Evolutionary conservation across 805 yeast species (phyloP).

Genomic region (Blastobotrys peoriensis): DNA sequence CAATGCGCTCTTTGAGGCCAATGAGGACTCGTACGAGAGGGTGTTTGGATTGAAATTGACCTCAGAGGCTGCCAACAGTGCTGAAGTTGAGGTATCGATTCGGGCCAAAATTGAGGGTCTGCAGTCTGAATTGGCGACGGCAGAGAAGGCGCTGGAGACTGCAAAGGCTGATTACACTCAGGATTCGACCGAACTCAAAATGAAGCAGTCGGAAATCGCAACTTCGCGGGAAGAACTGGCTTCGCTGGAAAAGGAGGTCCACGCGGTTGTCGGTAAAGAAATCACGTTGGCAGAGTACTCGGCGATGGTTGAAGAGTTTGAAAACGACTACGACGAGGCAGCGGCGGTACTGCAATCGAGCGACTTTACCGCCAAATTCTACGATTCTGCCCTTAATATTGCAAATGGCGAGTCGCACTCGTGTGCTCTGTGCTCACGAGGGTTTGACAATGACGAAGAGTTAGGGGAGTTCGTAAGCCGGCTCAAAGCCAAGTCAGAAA

Average conservation of each 20-base stretch:
- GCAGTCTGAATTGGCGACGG: slow-evolving; percentile 17
- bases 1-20: slow-evolving; percentile 26
- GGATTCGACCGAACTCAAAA: slow-evolving; percentile 44
- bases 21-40: slow-evolving; percentile 22
- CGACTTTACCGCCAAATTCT: not conserved
- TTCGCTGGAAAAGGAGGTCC: not conserved
- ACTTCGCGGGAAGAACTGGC: not conserved
- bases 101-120: slow-evolving; percentile 18
- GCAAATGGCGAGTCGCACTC: slow-evolving; percentile 35
- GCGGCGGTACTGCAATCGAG: not conserved
- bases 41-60: slow-evolving; percentile 17
- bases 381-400: not conserved
- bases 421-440: slow-evolving; percentile 70
- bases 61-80: slow-evolving; percentile 17
- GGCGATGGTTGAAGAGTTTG: not conserved
- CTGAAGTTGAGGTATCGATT: slow-evolving; percentile 7
- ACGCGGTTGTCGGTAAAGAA: not conserved
- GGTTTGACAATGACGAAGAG: slow-evolving; percentile 42
- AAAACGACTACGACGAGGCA: not conserved
- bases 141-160: slow-evolving; percentile 14
- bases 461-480: slow-evolving; percentile 15
- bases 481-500: slow-evolving; percentile 29
- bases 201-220: slow-evolving; percentile 24
- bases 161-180: slow-evolving; percentile 29
- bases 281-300: not conserved